Evolutionary conservation across 768 basidiomycete genomes (phyloP).

Genomic region (Paxillus involutus): DNA sequence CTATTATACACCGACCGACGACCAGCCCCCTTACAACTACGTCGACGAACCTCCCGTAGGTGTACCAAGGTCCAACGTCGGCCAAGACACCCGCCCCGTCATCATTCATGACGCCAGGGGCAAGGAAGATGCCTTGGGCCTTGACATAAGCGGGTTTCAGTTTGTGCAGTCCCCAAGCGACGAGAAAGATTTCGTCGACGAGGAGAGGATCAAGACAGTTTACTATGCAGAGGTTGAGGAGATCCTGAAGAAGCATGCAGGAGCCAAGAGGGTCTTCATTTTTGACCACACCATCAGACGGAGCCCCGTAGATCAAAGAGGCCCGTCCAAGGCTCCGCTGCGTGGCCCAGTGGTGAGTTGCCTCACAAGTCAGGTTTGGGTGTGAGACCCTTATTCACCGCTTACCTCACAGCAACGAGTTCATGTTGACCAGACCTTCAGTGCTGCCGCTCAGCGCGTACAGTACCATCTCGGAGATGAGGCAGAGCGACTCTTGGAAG

Average conservation of each 20-base stretch:
- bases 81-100: constrained; percentile 13
- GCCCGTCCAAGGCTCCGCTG: not conserved
- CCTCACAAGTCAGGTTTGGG: not conserved
- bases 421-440: constrained; percentile 47
- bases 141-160: constrained; percentile 48
- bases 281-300: constrained; percentile 47
- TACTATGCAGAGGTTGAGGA: constrained; percentile 46
- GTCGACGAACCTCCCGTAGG: constrained; percentile 29
- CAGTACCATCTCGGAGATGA: constrained; percentile 38
- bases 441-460: constrained; percentile 37
- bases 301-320: constrained; percentile 6
- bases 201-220: constrained; percentile 33
- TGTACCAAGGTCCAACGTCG: constrained; percentile 30
- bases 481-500: constrained; percentile 40
- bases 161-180: constrained; percentile 31
- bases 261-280: constrained; percentile 40
- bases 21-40: constrained; percentile 36
- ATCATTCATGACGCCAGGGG: constrained; percentile 35
- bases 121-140: constrained; percentile 24
- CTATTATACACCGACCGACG: constrained; percentile 29
- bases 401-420: constrained; percentile 31
- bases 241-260: constrained; percentile 38
- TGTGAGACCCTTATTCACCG: not conserved
- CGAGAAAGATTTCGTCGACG: constrained; percentile 40
- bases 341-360: constrained; percentile 36